Evolutionary conservation across 2,329 filamentous ascomycete species (phyloP), one percentile per base, ranked within the genome.

Genomic region (Escovopsis sp.): DNA sequence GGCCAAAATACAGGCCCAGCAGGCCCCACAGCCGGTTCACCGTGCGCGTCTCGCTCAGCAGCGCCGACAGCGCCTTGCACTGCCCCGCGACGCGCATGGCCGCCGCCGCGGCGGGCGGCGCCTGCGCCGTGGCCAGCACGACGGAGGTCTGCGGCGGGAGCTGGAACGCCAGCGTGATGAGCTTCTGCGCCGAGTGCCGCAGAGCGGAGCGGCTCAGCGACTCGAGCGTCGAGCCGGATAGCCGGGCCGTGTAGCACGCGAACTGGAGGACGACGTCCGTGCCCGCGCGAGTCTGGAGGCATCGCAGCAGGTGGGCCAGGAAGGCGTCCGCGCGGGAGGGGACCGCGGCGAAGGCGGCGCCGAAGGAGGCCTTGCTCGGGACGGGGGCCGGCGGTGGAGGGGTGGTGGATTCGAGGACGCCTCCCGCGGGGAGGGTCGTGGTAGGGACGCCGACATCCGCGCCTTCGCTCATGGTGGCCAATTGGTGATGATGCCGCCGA

Each of bases 21-120:
- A 87, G 53, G 1, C 75, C 78, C 79, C 83, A 93, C 21, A 94
- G 65, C 1, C 86, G 70, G 42, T 72, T 61, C 52, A 87, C 83
- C 39, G 76, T 79, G 41, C 82, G 67, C 41, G 76, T 72, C 50
- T 90, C 82, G 45, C 67, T 68, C 32, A 90, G 65, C 35, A 88
- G 61, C 25, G 58, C 65, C 14, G 76, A 72, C 12, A 93, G 65
- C 12, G 60, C 66, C 57, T 63, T 68, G 50, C 84, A 61, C 48
- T 69, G 58, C 31, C 50, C 53, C 13, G 70, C 64, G 27, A 73
- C 56, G 30, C 61, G 54, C 8, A 72, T 63, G 2, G 66, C 62
- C 13, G 57, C 39, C 9, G 63, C 56, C 9, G 66, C 61, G 18
- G 55, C 46, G 29, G 56, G 54, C 32, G 55, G 55, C 39, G 53